Conservation (phyloP, 1,284 basidiomycete species). For the Rhizoctonia solani region DNA sequence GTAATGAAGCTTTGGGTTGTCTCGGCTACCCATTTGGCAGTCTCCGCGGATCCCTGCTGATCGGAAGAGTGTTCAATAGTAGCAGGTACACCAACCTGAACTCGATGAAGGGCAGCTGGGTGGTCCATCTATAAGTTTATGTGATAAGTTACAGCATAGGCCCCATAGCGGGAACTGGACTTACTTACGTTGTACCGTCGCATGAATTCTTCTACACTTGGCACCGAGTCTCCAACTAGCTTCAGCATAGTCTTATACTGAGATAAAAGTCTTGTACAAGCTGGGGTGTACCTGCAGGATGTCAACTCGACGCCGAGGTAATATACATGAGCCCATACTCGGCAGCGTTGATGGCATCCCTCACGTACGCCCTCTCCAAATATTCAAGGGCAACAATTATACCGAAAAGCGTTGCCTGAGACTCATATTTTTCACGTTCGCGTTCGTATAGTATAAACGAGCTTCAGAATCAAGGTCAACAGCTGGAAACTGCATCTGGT, state of each 20-base stretch:
- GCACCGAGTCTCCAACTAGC: conserved; percentile 83
- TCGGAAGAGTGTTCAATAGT: conserved; percentile 88
- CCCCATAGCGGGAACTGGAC: not conserved
- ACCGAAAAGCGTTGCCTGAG: conserved; percentile 87
- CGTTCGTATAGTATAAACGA: conserved; percentile 83
- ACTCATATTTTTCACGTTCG: conserved; percentile 88
- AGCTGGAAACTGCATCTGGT: conserved; percentile 20
- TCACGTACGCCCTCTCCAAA: conserved; percentile 92
- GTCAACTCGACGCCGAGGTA: not conserved
- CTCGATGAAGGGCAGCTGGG: conserved; percentile 87
- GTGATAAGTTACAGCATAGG: not conserved
- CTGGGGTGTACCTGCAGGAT: conserved; percentile 84
- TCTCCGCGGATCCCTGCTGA: conserved; percentile 72
- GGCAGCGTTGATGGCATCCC: conserved; percentile 86
- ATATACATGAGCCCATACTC: conserved; percentile 64
- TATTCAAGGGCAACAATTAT: conserved; percentile 93
- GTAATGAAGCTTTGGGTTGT: conserved; percentile 99
- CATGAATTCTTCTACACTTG: conserved; percentile 90
- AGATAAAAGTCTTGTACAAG: conserved; percentile 87
- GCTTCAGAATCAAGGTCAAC: conserved; percentile 82
- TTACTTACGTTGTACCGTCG: conserved; percentile 75
- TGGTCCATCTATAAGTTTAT: conserved; percentile 77
- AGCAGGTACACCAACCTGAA: conserved; percentile 92
- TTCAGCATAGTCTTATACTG: conserved; percentile 98
- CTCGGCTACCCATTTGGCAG: conserved; percentile 97